These are phyloP conservation scores for Podaxis sp. DNA, from an alignment of 768 basidiomycete genomes.

Conservation along the genomic window DNA sequence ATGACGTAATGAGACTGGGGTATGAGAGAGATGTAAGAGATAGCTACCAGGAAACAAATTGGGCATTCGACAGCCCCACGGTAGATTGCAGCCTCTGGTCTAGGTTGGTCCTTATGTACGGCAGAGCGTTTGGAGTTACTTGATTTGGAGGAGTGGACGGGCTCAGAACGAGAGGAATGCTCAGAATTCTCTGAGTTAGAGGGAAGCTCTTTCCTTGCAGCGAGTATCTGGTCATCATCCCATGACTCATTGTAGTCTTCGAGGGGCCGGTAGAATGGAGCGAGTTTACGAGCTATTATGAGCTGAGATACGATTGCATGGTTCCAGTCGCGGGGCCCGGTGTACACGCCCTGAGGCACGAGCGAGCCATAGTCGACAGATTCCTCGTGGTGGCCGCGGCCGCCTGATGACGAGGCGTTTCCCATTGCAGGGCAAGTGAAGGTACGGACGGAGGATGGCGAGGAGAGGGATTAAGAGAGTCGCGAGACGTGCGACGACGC, in stretches of 20 bases:
- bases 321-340: constrained; percentile 85
- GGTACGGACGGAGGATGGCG: constrained; percentile 12
- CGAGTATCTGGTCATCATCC: constrained; percentile 85
- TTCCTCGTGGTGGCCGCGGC: constrained; percentile 74
- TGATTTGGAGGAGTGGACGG: constrained; percentile 34
- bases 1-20: constrained; percentile 29
- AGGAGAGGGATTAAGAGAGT: constrained; percentile 14
- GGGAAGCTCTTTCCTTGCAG: constrained; percentile 69
- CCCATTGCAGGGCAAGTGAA: constrained; percentile 53
- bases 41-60: constrained; percentile 91
- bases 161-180: constrained; percentile 46
- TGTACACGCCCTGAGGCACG: constrained; percentile 83
- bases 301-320: constrained; percentile 83
- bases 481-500: constrained; percentile 18
- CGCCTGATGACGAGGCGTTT: constrained; percentile 76
- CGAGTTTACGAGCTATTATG: constrained; percentile 83
- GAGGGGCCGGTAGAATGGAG: constrained; percentile 94
- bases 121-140: constrained; percentile 53
- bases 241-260: constrained; percentile 90
- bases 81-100: constrained; percentile 81
- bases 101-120: constrained; percentile 61
- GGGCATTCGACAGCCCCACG: constrained; percentile 90
- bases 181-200: constrained; percentile 43
- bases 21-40: constrained; percentile 14
- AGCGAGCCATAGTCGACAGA: constrained; percentile 82